Conservation (phyloP, 2,329 filamentous ascomycete species). For the Nannizziopsis barbatae region DNA sequence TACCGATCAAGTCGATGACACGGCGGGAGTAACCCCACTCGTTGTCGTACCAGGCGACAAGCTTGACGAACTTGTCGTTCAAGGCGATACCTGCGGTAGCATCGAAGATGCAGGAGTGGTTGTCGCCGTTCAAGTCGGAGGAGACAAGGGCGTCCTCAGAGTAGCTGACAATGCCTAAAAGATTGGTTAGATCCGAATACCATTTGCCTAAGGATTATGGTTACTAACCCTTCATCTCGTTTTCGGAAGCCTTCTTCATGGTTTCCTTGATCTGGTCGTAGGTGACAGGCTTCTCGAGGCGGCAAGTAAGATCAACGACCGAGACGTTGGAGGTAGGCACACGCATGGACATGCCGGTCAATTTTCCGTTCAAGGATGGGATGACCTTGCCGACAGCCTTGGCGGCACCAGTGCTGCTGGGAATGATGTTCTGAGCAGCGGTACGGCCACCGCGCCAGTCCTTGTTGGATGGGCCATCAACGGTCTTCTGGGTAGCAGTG, state of each 20-base stretch:
- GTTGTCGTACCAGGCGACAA: conserved; percentile 98
- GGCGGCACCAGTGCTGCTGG: conserved; percentile 95
- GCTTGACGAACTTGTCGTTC: conserved; percentile 98
- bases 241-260: conserved; percentile 78
- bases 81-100: conserved; percentile 98
- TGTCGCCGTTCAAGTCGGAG: conserved; percentile 84
- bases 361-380: conserved; percentile 94
- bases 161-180: conserved; percentile 72
- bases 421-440: conserved; percentile 99
- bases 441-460: conserved; percentile 99
- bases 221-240: conserved; percentile 68
- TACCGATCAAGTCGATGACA: conserved; percentile 62
- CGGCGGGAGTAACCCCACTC: conserved; percentile 99
- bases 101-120: conserved; percentile 94
- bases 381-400: conserved; percentile 99
- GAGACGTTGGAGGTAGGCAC: conserved; percentile 98
- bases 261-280: conserved; percentile 80
- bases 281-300: conserved; percentile 70
- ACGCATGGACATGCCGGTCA: conserved; percentile 99
- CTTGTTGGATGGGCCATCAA: conserved; percentile 94
- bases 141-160: conserved; percentile 97
- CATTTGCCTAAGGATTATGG: background rate
- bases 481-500: conserved; percentile 99
- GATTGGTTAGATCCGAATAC: conserved; percentile 4
- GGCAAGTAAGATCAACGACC: conserved; percentile 92